Percentiles rank a stretch among this genome's conserved stretches.
Evolutionary conservation across 1,139 yeast genomes (phyloP).

Genomic region (Debaryomycetaceae sp.): DNA sequence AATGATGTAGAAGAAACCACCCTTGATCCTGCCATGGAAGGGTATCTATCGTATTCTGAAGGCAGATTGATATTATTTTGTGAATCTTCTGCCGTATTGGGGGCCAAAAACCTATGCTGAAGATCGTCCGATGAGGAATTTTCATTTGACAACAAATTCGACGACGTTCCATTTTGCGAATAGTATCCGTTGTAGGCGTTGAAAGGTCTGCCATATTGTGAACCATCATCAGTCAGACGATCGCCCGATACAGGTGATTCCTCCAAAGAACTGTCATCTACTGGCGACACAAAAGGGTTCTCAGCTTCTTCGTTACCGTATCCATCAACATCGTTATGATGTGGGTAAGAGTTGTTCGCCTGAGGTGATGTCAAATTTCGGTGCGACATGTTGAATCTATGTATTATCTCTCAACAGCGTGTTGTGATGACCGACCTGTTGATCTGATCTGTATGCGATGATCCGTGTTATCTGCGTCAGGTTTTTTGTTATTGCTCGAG

Average conservation of each 20-base stretch:
- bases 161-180: conserved; percentile 39
- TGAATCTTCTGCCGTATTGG: background rate
- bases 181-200: conserved; percentile 45
- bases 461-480: too few species aligned
- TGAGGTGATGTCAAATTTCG: conserved; percentile 29
- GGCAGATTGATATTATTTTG: conserved; percentile 33
- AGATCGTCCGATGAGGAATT: conserved; percentile 22
- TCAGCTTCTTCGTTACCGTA: conserved; percentile 10
- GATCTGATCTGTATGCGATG: too few species aligned
- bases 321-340: conserved; percentile 14
- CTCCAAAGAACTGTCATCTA: conserved; percentile 13
- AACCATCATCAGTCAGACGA: conserved; percentile 20
- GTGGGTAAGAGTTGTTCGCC: conserved; percentile 21
- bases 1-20: conserved; percentile 45
- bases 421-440: too few species aligned
- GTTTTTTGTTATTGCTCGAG: too few species aligned
- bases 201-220: conserved; percentile 38
- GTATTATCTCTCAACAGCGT: too few species aligned
- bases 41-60: conserved; percentile 58
- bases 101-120: conserved; percentile 3
- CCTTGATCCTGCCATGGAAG: conserved; percentile 49
- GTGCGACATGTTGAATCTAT: conserved; percentile 22
- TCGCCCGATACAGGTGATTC: background rate
- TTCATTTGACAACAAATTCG: conserved; percentile 34
- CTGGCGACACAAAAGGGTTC: conserved; percentile 26